phyloP scores from a whole-genome alignment of 2,329 filamentous ascomycete species.

The Aureobasidium vineae region DNA sequence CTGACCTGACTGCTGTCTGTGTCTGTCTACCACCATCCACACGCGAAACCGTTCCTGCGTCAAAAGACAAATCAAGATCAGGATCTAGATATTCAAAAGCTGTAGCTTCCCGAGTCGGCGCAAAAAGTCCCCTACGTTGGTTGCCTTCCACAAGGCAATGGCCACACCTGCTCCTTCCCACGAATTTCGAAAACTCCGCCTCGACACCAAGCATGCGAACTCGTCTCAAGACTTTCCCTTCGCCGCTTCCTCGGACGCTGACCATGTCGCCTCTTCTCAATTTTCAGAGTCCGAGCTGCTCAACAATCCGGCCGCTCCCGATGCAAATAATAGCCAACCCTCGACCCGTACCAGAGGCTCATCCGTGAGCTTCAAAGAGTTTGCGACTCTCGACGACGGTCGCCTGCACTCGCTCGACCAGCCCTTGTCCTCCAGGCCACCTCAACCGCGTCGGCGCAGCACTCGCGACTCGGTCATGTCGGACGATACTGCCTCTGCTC shows the following conservation, averaged over 20 bases:
- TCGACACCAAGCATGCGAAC: conserved; percentile 17
- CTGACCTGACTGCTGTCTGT: not conserved
- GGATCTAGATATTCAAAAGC: not conserved
- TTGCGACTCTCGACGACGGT: conserved; percentile 44
- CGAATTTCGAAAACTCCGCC: conserved; percentile 22
- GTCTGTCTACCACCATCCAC: not conserved
- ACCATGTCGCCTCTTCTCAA: conserved; percentile 21
- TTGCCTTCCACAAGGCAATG: conserved; percentile 15
- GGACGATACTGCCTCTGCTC: conserved; percentile 20
- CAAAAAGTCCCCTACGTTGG: not conserved
- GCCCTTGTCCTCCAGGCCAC: conserved; percentile 39
- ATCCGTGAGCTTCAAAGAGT: conserved; percentile 44
- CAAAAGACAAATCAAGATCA: not conserved
- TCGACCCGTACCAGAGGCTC: conserved; percentile 34
- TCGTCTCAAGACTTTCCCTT: conserved; percentile 14
- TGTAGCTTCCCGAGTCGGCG: not conserved
- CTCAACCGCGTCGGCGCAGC: conserved; percentile 14
- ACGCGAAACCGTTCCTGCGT: not conserved
- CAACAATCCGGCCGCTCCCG: not conserved
- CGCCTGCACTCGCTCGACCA: conserved; percentile 41
- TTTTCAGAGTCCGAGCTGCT: conserved; percentile 16
- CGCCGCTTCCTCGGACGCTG: conserved; percentile 8
- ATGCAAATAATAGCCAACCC: conserved; percentile 2
- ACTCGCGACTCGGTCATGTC: conserved; percentile 12
- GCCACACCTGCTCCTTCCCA: conserved; percentile 20